phyloP scores from a whole-genome alignment of 2,329 filamentous ascomycete species.

The Keithomyces neogunnii region DNA sequence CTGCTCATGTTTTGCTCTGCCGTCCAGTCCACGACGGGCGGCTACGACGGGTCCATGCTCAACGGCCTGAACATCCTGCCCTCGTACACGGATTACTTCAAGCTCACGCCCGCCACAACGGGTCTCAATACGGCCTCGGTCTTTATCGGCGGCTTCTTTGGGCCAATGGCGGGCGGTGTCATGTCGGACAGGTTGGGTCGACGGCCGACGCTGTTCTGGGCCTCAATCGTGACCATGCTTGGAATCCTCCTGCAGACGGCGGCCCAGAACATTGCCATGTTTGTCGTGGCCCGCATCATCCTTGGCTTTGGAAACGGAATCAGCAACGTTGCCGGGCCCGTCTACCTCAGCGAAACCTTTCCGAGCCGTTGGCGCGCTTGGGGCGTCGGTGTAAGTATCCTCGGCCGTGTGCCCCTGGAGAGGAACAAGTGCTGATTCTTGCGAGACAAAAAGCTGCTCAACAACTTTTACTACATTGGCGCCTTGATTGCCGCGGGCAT shows the following conservation, averaged over 20 bases:
- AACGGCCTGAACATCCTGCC: conserved; percentile 51
- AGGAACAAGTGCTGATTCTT: neutral
- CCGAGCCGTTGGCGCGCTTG: conserved; percentile 18
- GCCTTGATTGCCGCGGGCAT: conserved; percentile 38
- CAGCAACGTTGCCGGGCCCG: conserved; percentile 33
- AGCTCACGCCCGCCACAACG: conserved; percentile 40
- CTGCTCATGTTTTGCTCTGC: conserved; percentile 35
- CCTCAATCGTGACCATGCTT: conserved; percentile 30
- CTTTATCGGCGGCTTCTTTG: conserved; percentile 43
- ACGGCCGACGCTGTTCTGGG: conserved; percentile 15
- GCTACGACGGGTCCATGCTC: conserved; percentile 43
- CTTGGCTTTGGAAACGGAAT: conserved; percentile 36
- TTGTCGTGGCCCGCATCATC: conserved; percentile 35
- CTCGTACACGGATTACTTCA: conserved; percentile 47
- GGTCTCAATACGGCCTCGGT: conserved; percentile 47
- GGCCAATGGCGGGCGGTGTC: conserved; percentile 32
- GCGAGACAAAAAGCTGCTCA: conserved; percentile 9
- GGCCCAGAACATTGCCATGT: conserved; percentile 42
- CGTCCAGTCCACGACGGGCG: conserved; percentile 27
- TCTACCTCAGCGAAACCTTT: conserved; percentile 42
- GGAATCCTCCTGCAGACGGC: conserved; percentile 38
- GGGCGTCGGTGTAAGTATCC: conserved; percentile 8
- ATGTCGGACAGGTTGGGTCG: conserved; percentile 23
- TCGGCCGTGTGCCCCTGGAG: no score
- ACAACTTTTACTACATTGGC: conserved; percentile 26